Evolutionary conservation across 495 filamentous ascomycete species (phyloP), one percentile per base, ranked within the genome.

Genomic region (Xylaria bambusicola): DNA sequence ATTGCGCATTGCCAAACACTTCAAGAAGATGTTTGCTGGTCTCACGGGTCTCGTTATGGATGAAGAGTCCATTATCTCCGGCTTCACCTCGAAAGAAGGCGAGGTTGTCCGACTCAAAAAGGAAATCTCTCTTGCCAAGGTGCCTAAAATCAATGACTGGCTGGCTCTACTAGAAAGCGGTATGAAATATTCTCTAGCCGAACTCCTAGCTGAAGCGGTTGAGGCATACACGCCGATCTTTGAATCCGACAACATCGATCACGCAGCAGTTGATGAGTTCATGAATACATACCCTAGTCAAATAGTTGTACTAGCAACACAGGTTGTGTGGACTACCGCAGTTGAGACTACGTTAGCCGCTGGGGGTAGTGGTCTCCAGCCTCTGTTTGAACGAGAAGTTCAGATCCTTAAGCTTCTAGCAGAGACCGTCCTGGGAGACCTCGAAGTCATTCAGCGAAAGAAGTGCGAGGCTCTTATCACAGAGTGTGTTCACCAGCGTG

Each of bases 1-100:
- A 10, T 78, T 91, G 65, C 91, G 94, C 24, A 92, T 99, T 58
- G 89, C 93, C 45, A 98, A 98, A 72, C 94, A 99, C 73, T 91
- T 99, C 78, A 91, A 95, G 74, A 99, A 99, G 80, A 99, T 99
- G 94, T 99, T 99, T 77, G 94, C 94, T 54, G 94, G 94, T 50
- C 78, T 99, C 23, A 90, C 87, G 5, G 93, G 93, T 0, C 81
- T 99, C 35, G 79, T 94, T 21, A 90, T 96, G 81, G 92, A 97
- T 66, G 92, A 97, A 57, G 88, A 97, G 60, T 84, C 85, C 35
- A 84, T 87, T 60, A 97, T 99, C 60, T 82, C 90, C 6, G 93
- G 92, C 0, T 93, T 98, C 69, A 92, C 88, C 33, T 98, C 95
- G 0, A 98, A 96, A 70, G 94, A 99, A 74, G 93, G 90, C 36